These are phyloP conservation scores for Pyrenochaeta sp. DNA, from an alignment of 2,329 filamentous ascomycete species.

Conservation along the genomic window DNA sequence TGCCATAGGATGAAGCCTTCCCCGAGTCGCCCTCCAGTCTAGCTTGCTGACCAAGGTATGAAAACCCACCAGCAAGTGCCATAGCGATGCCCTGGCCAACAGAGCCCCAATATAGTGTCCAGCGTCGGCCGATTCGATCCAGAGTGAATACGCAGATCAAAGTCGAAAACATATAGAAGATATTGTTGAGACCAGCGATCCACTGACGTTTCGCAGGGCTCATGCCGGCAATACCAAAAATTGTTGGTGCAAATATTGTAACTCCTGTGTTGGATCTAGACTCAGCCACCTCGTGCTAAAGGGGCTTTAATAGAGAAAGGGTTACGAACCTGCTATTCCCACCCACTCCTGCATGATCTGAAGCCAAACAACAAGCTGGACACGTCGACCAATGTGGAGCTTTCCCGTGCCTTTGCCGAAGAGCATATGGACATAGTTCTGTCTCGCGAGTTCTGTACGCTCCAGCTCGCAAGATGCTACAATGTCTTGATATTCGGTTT, in stretches of 20 bases:
- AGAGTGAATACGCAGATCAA: conserved; percentile 74
- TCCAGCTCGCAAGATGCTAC: conserved; percentile 69
- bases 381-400: conserved; percentile 70
- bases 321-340: conserved; percentile 72
- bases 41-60: conserved; percentile 60
- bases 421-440: conserved; percentile 71
- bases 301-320: too few species aligned
- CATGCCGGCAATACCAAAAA: conserved; percentile 74
- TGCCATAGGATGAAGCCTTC: conserved; percentile 63
- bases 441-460: conserved; percentile 53
- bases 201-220: conserved; percentile 55
- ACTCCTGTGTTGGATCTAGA: too few species aligned
- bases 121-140: conserved; percentile 71
- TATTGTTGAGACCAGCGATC: conserved; percentile 56
- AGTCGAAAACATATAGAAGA: conserved; percentile 69
- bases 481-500: conserved; percentile 70
- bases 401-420: conserved; percentile 71
- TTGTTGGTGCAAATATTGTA: conserved; percentile 62
- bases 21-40: conserved; percentile 54
- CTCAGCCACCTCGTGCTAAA: too few species aligned
- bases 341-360: conserved; percentile 76
- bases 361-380: conserved; percentile 74
- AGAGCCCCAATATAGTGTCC: conserved; percentile 74
- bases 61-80: conserved; percentile 71
- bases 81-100: conserved; percentile 70